Conservation (phyloP, 345 rosid genomes). For the Citrus glauca region DNA sequence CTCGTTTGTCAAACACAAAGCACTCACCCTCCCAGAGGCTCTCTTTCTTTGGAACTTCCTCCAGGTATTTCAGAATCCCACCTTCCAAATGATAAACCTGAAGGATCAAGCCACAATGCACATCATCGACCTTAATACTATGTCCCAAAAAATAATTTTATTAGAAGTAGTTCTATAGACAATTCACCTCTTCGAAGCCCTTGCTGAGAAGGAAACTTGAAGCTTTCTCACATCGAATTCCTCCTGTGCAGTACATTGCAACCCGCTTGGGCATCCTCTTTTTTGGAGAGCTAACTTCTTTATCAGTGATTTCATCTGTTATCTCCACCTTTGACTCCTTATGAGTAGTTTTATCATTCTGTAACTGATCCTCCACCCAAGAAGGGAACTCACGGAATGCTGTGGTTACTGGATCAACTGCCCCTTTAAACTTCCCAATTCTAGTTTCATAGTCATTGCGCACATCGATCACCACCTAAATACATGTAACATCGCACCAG, state of each 20-base stretch:
- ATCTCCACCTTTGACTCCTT: constrained; percentile 25
- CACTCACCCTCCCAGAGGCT: constrained; percentile 98
- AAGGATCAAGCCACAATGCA: background rate
- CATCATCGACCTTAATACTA: background rate
- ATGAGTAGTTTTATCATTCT: constrained; percentile 30
- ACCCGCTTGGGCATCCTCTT: constrained; percentile 49
- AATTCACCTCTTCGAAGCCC: constrained; percentile 79
- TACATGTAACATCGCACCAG: background rate
- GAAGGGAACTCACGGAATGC: constrained; percentile 90
- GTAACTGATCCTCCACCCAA: constrained; percentile 73
- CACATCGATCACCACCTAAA: constrained; percentile 89
- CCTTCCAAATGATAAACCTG: constrained; percentile 98
- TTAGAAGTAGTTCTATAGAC: background rate
- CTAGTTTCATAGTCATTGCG: constrained; percentile 88
- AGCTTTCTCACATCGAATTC: constrained; percentile 97
- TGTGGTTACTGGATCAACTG: constrained; percentile 81
- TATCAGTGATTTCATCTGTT: constrained; percentile 19
- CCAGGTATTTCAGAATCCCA: constrained; percentile 85
- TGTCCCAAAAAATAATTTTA: background rate
- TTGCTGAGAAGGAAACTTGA: constrained; percentile 78
- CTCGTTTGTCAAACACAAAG: constrained; percentile 95
- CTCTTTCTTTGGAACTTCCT: constrained; percentile 69
- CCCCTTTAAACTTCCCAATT: constrained; percentile 95
- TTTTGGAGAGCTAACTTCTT: constrained; percentile 25
- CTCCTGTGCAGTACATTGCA: constrained; percentile 98